Base-by-base conservation (phyloP, 83 land plant species). In the Thuja plicata region DNA sequence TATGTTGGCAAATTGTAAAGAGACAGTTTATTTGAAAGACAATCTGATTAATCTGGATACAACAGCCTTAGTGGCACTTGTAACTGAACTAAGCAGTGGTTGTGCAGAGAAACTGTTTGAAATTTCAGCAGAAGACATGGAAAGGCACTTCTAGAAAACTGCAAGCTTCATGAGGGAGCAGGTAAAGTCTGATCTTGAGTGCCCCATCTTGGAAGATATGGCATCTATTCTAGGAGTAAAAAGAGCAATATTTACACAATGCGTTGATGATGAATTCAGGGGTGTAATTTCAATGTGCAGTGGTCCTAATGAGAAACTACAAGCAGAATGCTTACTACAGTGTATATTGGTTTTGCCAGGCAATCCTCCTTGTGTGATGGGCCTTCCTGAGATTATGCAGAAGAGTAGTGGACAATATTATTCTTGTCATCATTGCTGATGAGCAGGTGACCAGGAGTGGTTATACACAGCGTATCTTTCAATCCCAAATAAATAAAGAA, bases 21-120 rank as follows among this genome's bases (percentile, higher is more conserved):
- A 2, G 78, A 90, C 16, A 38, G 66, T n/a, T 88, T 88, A 48
- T 45, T 48, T 73, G 89, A 86, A 86, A 57, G 73, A 71, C 1
- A 90, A 88, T 55, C 19, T 95, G 81, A 87, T 98, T 16, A 98
- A 98, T 88, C 90, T 98, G 91, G 99, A 98, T 90, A 98, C 99
- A 37, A 98, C 99, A 50, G 96, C 96, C 77, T 89, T 98, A 89
- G 91, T 98, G 78, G 99, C 97, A 21, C 79, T 98, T 86, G 95
- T 98, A 6, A 96, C 99, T 10, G 99, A 95, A 55, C 91, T 96
- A 35, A 98, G 97, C 90, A 98, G 96, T 92, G 98, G 98, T 55
- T 88, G 92, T 77, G 89, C 97, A 16, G 87, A 89, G 74, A 71
- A 88, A 45, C 85, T 96, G 38, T 88, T 93, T 71, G 73, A 84